Base-by-base conservation (phyloP, 176 grass and related monocot genomes). In the Oryza meyeriana region DNA sequence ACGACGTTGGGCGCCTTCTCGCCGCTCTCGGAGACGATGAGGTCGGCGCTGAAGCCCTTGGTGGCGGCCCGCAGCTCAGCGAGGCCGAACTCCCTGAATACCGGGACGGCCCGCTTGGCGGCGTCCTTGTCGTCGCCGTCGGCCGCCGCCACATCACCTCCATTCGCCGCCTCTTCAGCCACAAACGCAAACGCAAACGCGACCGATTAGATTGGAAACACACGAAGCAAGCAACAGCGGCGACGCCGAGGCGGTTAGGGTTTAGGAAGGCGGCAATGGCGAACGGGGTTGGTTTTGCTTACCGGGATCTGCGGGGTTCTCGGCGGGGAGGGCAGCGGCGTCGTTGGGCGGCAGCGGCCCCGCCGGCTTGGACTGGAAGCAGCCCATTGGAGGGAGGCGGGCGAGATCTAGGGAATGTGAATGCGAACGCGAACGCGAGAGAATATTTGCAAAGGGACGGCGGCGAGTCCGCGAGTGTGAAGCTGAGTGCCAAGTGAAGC, bases 1-100 rank as follows among this genome's bases (percentile, higher is more conserved):
- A 99, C 96, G 61, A 91, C 91, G 79, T 99, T 99, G 52, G 96
- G 96, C 14, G 93, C 96, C 96, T 99, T 99, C 93, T 99, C 96
- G 66, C 96, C 96, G 75, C 96, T 99, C 87, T 95, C 96, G 29
- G 96, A 99, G 52, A 99, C 93, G 79, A 99, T 95, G 90, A 94
- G 84, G 64, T 94, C 93, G 79, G 93, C 82, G 73, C 93, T 95
- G 87, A 99, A 99, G 3, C 96, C 93, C 87, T 99, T 95, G 41
- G 96, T 99, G 68, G 96, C 96, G 36, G 93, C 91, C 26, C 93
- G 80, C 64, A 99, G 87, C 89, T 95, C 96, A 20, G 83, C 93
- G 12, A 99, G 87, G 28, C 47, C 91, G 41, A 94, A 99, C 89
- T 99, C 96, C 91, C 90, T 83, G 91, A 99, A 99, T 1, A 84